Base-by-base conservation (phyloP, 495 filamentous ascomycete genomes). In the Tuber indicum region DNA sequence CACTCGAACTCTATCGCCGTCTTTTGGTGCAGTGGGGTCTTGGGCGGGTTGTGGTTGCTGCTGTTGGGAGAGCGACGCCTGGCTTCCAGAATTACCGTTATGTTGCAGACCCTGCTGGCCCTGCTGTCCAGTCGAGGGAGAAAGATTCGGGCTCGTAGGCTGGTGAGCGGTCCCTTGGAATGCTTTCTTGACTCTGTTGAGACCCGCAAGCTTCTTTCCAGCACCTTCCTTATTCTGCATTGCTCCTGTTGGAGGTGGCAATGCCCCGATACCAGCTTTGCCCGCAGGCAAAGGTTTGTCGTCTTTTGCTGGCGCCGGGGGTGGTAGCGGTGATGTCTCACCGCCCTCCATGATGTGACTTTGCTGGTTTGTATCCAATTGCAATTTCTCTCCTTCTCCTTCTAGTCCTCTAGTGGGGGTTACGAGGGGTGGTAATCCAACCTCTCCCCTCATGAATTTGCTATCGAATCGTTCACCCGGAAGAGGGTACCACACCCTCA, bases 381-480 rank as follows among this genome's bases (percentile, higher is more conserved):
- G 88, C 52, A 78, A 80, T 21, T 77, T 78, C 4, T 81, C 78
- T 9, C 75, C 81, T 19, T 87, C 86, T 19, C 87, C 85, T 0
- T 88, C 86, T 12, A 86, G 84, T 43, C 87, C 87, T 5, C 49
- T 70, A 44, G 71, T 62, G 44, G 82, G 72, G 36, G 75, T 75
- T 69, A 74, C 89, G 46, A 98, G 86, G 0, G 92, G 86, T 9
- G 94, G 93, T 19, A 98, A 87, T 16, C 84, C 84, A 26, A 88
- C 88, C 84, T 98, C 96, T 14, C 92, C 84, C 78, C 94, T 97
- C 95, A 98, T 98, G 79, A 91, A 87, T 41, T 89, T 87, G 10
- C 89, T 86, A 77, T 89, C 86, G 75, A 97, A 86, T 43, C 86
- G 78, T 71, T 88, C 86, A 71, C 93, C 93, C 0, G 96, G 95